Percentiles rank a stretch among this genome's conserved stretches.
Evolutionary conservation across 2,329 filamentous ascomycete genomes (phyloP).

Genomic region (Fusarium begoniae): DNA sequence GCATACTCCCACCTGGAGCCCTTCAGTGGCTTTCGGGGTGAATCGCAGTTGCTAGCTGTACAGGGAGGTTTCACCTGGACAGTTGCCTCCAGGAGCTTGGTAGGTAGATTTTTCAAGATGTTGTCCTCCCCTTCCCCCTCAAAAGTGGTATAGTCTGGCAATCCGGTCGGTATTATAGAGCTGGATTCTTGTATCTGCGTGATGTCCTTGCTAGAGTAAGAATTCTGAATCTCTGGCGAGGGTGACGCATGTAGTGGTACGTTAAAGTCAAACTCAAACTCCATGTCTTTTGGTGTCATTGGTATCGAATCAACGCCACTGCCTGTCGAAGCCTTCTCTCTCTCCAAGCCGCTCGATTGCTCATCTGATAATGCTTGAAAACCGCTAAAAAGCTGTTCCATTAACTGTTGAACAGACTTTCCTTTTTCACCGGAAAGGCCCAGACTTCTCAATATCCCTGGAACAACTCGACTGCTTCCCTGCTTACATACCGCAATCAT

Average conservation of each 20-base stretch:
- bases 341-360: rapidly evolving
- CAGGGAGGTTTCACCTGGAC: neutral
- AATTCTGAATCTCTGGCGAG: rapidly evolving
- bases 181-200: neutral
- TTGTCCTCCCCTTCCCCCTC: neutral
- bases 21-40: neutral
- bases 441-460: neutral
- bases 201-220: rapidly evolving
- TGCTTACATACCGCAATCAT: neutral
- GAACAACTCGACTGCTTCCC: neutral
- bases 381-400: neutral
- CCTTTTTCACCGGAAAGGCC: rapidly evolving
- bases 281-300: neutral
- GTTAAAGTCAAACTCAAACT: neutral
- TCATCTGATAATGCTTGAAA: neutral
- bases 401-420: neutral
- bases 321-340: rapidly evolving
- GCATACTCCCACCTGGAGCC: neutral
- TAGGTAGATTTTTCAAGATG: neutral
- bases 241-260: neutral
- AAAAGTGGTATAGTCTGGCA: neutral
- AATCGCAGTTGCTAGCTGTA: neutral
- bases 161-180: rapidly evolving
- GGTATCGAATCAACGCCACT: neutral
- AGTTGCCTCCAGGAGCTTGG: no score